Evolutionary conservation across 164 flowering plant genomes (phyloP), one percentile per base, ranked within the genome.

Genomic region (Euptelea pleiosperma): DNA sequence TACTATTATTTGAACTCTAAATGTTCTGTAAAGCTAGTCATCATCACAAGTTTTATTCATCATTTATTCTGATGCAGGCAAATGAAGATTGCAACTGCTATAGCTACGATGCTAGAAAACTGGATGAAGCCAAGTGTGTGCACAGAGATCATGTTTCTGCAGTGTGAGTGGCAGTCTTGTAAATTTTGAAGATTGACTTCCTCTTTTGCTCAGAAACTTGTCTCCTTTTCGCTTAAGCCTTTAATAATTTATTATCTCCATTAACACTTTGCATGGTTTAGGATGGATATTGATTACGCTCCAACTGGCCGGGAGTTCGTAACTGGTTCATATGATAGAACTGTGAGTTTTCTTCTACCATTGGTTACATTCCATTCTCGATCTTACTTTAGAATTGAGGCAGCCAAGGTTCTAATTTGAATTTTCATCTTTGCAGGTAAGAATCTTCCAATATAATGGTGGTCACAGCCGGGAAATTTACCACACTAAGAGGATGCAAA

Each of bases 401-500:
- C n/a, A 33, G 6, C 33, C 11, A 58, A 14, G 19, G 35, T 22
- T 44, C 12, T 7, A 29, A 16, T 52, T 37, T 39, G 35, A 48
- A 8, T 10, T 66, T 47, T 45, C 11, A 11, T 19, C 43, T 67
- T 41, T 65, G 57, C 78, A 89, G 96, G 76, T 89, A 26, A 77
- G 95, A 66, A 87, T 89, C 31, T 89, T 89, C 75, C 78, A 51
- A 9, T 87, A 83, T 65, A 83, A 87, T 80, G 90, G 88, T 52
- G 92, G 95, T 40, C 95, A 87, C 64, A 89, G 94, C 68, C 63
- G 90, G 45, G 97, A 87, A 70, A 71, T 85, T 35, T 89, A 85
- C 75, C 97, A 89, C 56, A 83, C 92, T 8, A 87, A 89, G 75
- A 79, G 97, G 75, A 89, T 89, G 97, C 97, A 89, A 67, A 89